Percentiles rank a stretch among this genome's conserved stretches.
Conservation (phyloP, 2,329 filamentous ascomycete genomes). For the Cladosporium sp. region DNA sequence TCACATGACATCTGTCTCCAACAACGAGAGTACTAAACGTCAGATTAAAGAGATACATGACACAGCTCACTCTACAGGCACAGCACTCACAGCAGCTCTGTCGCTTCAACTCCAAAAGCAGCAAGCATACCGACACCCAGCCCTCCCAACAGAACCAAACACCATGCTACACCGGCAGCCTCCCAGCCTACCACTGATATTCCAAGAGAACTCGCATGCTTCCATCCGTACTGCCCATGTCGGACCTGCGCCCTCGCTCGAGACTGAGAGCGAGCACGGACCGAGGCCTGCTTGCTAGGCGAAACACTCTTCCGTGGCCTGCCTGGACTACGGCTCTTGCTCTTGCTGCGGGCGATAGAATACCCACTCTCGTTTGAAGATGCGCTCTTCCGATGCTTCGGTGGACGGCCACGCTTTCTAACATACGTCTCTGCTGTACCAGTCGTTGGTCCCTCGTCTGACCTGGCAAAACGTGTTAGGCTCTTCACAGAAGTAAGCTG, state of each 20-base stretch:
- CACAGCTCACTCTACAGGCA: neutral
- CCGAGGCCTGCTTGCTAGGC: neutral
- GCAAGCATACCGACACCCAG: neutral
- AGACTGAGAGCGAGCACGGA: neutral
- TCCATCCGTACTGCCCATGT: neutral
- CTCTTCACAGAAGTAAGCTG: conserved; percentile 5
- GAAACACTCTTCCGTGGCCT: neutral
- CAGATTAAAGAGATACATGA: neutral
- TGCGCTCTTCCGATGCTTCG: conserved; percentile 5
- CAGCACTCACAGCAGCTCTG: neutral
- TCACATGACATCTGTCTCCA: no score
- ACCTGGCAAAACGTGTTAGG: conserved; percentile 4
- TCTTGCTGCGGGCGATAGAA: neutral
- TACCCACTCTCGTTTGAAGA: conserved; percentile 7
- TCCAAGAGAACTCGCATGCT: neutral
- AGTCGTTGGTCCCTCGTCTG: conserved; percentile 6
- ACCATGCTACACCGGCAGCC: conserved; percentile 5
- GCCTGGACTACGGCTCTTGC: conserved; percentile 3
- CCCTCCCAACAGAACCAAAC: neutral
- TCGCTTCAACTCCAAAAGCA: neutral
- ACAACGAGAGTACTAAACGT: no score
- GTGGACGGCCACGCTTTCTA: conserved; percentile 3
- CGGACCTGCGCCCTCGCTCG: neutral
- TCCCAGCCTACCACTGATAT: neutral
- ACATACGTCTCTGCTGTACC: conserved; percentile 5